phyloP scores from a whole-genome alignment of 192 early-diverging fungal species.

The Phycomyces blakesleeanus region DNA sequence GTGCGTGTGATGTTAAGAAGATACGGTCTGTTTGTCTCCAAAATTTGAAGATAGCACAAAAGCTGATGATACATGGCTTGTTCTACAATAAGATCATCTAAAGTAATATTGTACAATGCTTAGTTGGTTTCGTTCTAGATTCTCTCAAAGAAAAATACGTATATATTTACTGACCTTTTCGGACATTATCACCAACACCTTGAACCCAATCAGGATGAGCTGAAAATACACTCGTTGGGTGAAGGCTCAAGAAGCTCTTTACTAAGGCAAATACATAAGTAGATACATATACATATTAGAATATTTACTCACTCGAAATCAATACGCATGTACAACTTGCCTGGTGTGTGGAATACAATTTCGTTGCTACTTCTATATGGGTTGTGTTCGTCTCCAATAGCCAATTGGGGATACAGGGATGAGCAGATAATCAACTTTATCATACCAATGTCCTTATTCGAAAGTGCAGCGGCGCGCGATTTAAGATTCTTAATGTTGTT shows the following conservation, averaged over 20 bases:
- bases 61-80: conserved; percentile 43
- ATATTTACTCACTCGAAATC: neutral
- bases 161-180: conserved; percentile 21
- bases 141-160: neutral
- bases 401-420: conserved; percentile 63
- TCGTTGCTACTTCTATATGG: conserved; percentile 43
- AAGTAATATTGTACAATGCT: neutral
- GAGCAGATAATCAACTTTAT: conserved; percentile 60
- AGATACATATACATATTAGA: conserved; percentile 9
- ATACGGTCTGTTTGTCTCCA: conserved; percentile 68
- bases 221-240: conserved; percentile 58
- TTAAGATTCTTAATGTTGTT: conserved; percentile 45
- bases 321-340: conserved; percentile 20
- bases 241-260: conserved; percentile 53
- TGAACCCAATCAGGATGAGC: conserved; percentile 57
- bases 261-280: too few species aligned
- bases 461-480: conserved; percentile 34
- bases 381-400: conserved; percentile 65
- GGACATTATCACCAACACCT: conserved; percentile 33
- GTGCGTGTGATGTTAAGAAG: conserved; percentile 57
- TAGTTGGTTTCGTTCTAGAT: neutral
- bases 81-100: conserved; percentile 34
- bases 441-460: conserved; percentile 44
- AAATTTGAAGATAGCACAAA: conserved; percentile 56
- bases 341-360: conserved; percentile 58